phyloP scores from a whole-genome alignment of 106 monocot species.

The Dendrobium huoshanense region DNA sequence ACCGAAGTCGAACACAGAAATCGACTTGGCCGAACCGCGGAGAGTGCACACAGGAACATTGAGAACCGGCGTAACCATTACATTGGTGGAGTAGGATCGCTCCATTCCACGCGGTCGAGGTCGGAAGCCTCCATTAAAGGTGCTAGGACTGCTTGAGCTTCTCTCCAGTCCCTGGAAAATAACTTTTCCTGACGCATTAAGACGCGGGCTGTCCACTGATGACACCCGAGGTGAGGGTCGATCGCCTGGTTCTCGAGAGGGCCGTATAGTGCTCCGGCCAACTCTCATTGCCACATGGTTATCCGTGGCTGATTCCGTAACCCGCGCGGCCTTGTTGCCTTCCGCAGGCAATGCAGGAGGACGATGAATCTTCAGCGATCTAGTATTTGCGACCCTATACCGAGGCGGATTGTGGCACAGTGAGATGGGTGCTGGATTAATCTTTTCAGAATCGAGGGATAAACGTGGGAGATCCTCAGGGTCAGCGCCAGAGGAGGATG shows the following conservation, averaged over 20 bases:
- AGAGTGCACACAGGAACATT: constrained; percentile 36
- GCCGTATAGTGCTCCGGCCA: not conserved
- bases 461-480: constrained; percentile 67
- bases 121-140: constrained; percentile 28
- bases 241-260: not conserved
- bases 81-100: constrained; percentile 45
- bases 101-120: constrained; percentile 23
- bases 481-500: constrained; percentile 56
- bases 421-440: not conserved
- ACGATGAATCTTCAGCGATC: not conserved
- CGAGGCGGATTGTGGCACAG: constrained; percentile 11
- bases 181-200: constrained; percentile 55
- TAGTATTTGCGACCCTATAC: constrained; percentile 8
- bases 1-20: constrained; percentile 19
- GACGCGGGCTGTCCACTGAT: constrained; percentile 42
- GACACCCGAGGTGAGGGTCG: not conserved
- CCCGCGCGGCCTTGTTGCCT: not conserved
- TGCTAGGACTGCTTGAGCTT: constrained; percentile 58
- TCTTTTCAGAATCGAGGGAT: constrained; percentile 67
- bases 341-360: not conserved
- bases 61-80: constrained; percentile 34
- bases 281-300: not conserved
- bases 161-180: constrained; percentile 52
- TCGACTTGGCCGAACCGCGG: constrained; percentile 22
- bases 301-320: not conserved